Conservation (phyloP, 495 filamentous ascomycete species). For the Acidiella bohemica region DNA sequence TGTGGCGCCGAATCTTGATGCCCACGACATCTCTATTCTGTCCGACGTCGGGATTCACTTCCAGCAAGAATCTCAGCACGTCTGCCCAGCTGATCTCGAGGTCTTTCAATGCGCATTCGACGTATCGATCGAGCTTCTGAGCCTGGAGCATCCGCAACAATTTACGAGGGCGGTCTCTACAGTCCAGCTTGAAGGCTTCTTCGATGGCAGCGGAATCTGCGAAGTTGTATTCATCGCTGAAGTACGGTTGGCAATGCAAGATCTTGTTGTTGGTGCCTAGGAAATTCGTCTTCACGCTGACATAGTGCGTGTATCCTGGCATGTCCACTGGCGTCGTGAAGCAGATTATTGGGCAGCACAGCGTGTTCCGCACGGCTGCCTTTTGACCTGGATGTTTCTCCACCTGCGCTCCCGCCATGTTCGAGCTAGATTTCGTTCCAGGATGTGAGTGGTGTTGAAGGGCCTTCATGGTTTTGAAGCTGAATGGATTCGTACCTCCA, state of each 20-base stretch:
- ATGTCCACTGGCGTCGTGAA: conserved; percentile 2
- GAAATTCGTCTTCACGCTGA: conserved; percentile 20
- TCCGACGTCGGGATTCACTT: conserved; percentile 4
- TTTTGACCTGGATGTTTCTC: too few relatives aligned
- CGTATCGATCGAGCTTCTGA: conserved; percentile 15
- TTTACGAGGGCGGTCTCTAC: conserved; percentile 4
- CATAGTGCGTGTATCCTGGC: conserved; percentile 18
- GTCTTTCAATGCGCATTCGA: conserved; percentile 20
- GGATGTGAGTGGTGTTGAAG: not conserved
- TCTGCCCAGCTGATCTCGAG: conserved; percentile 21
- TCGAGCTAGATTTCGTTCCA: not conserved
- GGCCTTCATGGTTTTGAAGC: not conserved
- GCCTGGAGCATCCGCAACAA: conserved; percentile 9
- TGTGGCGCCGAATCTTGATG: conserved; percentile 12
- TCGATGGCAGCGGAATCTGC: conserved; percentile 5
- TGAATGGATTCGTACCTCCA: too few relatives aligned
- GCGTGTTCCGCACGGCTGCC: too few relatives aligned
- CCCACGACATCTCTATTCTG: not conserved
- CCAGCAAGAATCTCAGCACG: conserved; percentile 21
- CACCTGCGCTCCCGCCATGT: not conserved
- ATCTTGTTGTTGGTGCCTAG: conserved; percentile 22
- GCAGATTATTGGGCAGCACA: not conserved
- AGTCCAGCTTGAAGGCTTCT: conserved; percentile 13
- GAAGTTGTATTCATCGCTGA: conserved; percentile 20
- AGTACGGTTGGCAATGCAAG: conserved; percentile 24